These are phyloP conservation scores for Chaetomium olivaceum DNA, from an alignment of 2,329 filamentous ascomycete species.

Conservation along the genomic window DNA sequence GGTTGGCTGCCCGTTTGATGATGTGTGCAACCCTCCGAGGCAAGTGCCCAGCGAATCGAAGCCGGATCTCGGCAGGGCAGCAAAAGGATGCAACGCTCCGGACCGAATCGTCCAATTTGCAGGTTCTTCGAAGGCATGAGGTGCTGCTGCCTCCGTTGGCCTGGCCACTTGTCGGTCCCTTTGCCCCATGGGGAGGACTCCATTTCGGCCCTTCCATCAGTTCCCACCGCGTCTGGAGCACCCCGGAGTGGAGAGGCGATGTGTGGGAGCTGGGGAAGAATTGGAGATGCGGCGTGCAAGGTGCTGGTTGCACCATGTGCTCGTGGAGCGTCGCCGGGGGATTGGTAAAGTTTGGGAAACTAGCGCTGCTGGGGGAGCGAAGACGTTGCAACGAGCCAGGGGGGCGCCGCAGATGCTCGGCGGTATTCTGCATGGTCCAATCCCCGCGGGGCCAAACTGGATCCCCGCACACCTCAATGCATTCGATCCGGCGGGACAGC, in stretches of 20 bases:
- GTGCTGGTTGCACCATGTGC: neutral
- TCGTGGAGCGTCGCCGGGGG: constrained; percentile 9
- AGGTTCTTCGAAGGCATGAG: constrained; percentile 12
- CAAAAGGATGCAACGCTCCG: constrained; percentile 28
- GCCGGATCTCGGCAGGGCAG: constrained; percentile 19
- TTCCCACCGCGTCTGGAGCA: constrained; percentile 13
- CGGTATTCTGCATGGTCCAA: constrained; percentile 33
- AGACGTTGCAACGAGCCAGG: constrained; percentile 23
- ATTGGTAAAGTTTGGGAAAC: constrained; percentile 8
- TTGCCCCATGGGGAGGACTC: constrained; percentile 5
- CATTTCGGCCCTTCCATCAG: neutral
- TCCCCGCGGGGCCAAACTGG: constrained; percentile 17
- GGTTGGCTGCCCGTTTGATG: constrained; percentile 5
- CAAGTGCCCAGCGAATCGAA: constrained; percentile 24
- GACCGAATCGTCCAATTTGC: constrained; percentile 35
- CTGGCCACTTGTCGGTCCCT: constrained; percentile 7
- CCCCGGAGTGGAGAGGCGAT: neutral
- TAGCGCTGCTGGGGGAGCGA: neutral
- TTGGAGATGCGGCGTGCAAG: neutral
- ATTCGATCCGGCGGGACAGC: constrained; percentile 34
- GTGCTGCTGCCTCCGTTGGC: neutral
- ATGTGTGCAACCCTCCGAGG: constrained; percentile 19
- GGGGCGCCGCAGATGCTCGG: constrained; percentile 30
- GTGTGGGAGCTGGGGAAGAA: neutral
- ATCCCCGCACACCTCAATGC: constrained; percentile 27